These are phyloP conservation scores for Aspergillus quadricinctus DNA, from an alignment of 2,329 filamentous ascomycete genomes.

Conservation along the genomic window DNA sequence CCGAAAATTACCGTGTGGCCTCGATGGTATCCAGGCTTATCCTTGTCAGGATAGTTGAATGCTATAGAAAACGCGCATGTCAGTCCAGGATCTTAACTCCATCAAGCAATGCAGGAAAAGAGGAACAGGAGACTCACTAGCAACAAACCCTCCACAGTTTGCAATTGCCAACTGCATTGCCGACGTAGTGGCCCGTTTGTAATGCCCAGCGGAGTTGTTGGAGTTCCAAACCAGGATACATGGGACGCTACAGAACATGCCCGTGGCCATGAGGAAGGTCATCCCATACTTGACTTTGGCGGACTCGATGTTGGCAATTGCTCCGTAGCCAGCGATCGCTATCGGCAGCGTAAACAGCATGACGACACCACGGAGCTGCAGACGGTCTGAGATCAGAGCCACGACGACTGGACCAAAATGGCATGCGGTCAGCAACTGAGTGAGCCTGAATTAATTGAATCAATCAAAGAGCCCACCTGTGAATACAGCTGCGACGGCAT, in stretches of 20 bases:
- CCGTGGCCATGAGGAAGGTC: slow-evolving; percentile 64
- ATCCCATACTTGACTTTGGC: slow-evolving; percentile 58
- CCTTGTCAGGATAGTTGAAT: slow-evolving; percentile 56
- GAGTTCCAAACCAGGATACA: slow-evolving; percentile 62
- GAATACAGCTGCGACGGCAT: slow-evolving; percentile 55
- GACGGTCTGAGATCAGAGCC: slow-evolving; percentile 57
- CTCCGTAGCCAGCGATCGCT: slow-evolving; percentile 62
- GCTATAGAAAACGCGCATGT: slow-evolving; percentile 31
- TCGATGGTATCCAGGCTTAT: slow-evolving; percentile 56
- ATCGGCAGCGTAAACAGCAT: slow-evolving; percentile 62
- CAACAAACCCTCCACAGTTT: slow-evolving; percentile 64
- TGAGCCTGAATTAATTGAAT: background rate
- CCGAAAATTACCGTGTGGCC: slow-evolving; percentile 61
- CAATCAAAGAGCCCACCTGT: slow-evolving; percentile 40
- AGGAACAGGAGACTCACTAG: slow-evolving; percentile 39
- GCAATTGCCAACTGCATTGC: slow-evolving; percentile 63
- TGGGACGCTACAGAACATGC: slow-evolving; percentile 60
- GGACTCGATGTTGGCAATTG: slow-evolving; percentile 54
- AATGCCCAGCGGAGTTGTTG: slow-evolving; percentile 65
- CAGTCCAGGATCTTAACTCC: slow-evolving; percentile 4
- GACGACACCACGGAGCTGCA: slow-evolving; percentile 55
- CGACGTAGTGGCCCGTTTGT: slow-evolving; percentile 64
- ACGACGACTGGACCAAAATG: slow-evolving; percentile 18
- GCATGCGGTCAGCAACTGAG: background rate
- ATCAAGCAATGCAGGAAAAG: too few relatives aligned